These are phyloP conservation scores for Vickermania spadyakhi DNA, from an alignment of 208 protist genomes.

Conservation along the genomic window DNA sequence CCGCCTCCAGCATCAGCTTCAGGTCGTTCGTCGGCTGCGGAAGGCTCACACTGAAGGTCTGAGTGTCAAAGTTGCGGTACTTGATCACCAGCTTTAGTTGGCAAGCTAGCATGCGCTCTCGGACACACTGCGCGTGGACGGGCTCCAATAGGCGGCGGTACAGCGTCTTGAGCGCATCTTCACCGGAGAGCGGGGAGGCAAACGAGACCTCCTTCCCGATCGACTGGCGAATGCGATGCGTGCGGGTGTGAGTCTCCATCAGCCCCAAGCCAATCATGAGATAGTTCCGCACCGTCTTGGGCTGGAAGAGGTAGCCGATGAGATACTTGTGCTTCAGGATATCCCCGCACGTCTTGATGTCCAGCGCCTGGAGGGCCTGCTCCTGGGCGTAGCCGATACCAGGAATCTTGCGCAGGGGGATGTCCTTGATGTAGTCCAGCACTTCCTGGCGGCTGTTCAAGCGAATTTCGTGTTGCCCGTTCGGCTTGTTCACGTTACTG, in stretches of 20 bases:
- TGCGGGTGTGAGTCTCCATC: slow-evolving; percentile 27
- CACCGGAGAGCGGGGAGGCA: slow-evolving; percentile 33
- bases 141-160: slow-evolving; percentile 35
- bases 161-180: slow-evolving; percentile 39
- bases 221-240: slow-evolving; percentile 43
- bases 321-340: slow-evolving; percentile 59
- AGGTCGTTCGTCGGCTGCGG: slow-evolving; percentile 58
- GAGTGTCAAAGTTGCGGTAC: slow-evolving; percentile 59
- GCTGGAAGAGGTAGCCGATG: slow-evolving; percentile 62
- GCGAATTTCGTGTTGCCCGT: slow-evolving; percentile 88
- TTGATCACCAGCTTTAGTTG: slow-evolving; percentile 59
- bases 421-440: slow-evolving; percentile 57
- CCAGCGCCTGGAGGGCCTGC: slow-evolving; percentile 49
- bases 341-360: slow-evolving; percentile 66
- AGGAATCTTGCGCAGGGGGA: slow-evolving; percentile 69
- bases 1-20: slow-evolving; percentile 43
- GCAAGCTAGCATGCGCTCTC: slow-evolving; percentile 29
- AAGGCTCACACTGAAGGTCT: slow-evolving; percentile 50
- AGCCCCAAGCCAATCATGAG: slow-evolving; percentile 66
- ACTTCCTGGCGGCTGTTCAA: slow-evolving; percentile 72
- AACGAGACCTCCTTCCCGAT: slow-evolving; percentile 78
- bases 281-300: slow-evolving; percentile 74
- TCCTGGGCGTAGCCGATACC: slow-evolving; percentile 79
- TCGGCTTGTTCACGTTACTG: slow-evolving; percentile 92
- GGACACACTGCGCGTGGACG: slow-evolving; percentile 47